phyloP scores from a whole-genome alignment of 2,329 filamentous ascomycete species.

The Diaporthe nobilis region DNA sequence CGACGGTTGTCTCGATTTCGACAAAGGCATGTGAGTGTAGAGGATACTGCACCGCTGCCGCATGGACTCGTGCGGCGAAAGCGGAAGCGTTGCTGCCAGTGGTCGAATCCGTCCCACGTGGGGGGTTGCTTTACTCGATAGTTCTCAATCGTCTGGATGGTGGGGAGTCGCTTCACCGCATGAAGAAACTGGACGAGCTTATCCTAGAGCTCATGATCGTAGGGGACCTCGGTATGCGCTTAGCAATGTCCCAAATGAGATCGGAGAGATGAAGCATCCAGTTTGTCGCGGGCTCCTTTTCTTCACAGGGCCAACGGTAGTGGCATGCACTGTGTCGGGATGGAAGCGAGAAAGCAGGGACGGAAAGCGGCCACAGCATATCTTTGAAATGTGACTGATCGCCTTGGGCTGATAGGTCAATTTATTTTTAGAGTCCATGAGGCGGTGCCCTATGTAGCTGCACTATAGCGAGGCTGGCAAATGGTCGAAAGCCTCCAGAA shows the following conservation, averaged over 20 bases:
- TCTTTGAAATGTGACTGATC: too few species aligned
- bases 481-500: too few species aligned
- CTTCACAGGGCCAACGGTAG: neutral
- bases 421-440: too few species aligned
- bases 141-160: neutral
- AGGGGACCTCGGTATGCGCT: neutral
- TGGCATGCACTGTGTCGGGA: too few species aligned
- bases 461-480: too few species aligned
- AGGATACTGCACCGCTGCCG: neutral
- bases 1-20: too few species aligned
- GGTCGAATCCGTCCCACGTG: neutral
- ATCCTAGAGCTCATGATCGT: neutral
- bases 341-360: too few species aligned
- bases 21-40: neutral
- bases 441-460: too few species aligned
- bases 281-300: neutral
- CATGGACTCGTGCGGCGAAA: neutral
- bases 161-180: neutral
- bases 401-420: too few species aligned
- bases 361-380: too few species aligned
- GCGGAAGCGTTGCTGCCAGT: constrained; percentile 1
- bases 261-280: neutral
- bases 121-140: neutral
- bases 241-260: neutral
- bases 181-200: neutral